Evolutionary conservation across 1,139 yeast genomes (phyloP).

Genomic region (Trichomonascaceae sp.): DNA sequence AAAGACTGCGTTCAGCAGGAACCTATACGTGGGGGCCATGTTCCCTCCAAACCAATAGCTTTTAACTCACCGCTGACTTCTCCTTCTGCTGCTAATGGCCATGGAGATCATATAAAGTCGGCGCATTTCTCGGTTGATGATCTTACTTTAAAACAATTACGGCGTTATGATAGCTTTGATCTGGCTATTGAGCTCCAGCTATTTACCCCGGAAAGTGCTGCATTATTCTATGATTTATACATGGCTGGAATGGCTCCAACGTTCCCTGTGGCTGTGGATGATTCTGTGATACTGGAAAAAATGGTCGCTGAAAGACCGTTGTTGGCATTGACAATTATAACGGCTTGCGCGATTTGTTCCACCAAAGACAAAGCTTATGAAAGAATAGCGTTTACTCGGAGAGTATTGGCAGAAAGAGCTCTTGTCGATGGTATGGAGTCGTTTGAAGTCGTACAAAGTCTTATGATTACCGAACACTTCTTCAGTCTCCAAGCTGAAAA

Average conservation of each 20-base stretch:
- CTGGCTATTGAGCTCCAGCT: constrained; percentile 9
- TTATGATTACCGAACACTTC: not conserved
- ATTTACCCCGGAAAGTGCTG: constrained; percentile 5
- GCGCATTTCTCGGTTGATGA: not conserved
- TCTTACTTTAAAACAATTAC: not conserved
- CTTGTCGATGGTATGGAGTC: not conserved
- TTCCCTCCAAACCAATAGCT: not conserved
- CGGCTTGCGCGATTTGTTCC: constrained; percentile 45
- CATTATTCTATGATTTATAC: constrained; percentile 5
- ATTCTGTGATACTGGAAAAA: constrained; percentile 32
- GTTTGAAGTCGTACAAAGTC: not conserved
- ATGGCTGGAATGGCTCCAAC: constrained; percentile 1
- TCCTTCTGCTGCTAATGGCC: not conserved
- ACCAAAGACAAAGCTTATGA: constrained; percentile 36
- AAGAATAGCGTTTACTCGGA: constrained; percentile 42
- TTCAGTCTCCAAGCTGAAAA: not conserved
- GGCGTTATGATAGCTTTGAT: constrained; percentile 2
- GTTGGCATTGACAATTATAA: constrained; percentile 42
- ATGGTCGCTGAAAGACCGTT: constrained; percentile 41
- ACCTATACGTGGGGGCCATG: constrained; percentile 6
- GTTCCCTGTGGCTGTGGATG: constrained; percentile 6
- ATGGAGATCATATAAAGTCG: not conserved
- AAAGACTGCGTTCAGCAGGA: constrained; percentile 33
- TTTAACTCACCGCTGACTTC: not conserved
- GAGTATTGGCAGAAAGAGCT: constrained; percentile 38